These are phyloP conservation scores for Raphanus raphanistrum DNA, from an alignment of 345 rosid genomes.

Conservation along the genomic window DNA sequence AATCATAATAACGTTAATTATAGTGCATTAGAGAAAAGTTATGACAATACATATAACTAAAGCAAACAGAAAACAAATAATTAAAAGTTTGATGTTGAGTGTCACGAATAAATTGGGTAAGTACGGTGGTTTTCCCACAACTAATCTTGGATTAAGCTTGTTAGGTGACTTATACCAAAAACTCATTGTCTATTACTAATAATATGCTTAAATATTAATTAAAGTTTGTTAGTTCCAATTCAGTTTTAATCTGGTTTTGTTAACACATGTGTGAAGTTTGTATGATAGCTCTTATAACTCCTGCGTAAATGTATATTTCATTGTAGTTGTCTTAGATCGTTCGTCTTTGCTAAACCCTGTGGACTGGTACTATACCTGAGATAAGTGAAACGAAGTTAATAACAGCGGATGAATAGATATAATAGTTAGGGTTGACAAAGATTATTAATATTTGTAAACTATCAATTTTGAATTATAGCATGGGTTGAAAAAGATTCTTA, in stretches of 20 bases:
- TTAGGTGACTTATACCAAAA: conserved; percentile 33
- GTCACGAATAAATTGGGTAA: conserved; percentile 30
- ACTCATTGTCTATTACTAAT: conserved; percentile 34
- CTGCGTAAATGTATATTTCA: background rate
- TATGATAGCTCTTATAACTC: conserved; percentile 1
- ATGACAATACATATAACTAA: conserved; percentile 39
- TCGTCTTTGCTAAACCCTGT: background rate
- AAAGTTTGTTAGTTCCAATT: background rate
- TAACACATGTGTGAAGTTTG: background rate
- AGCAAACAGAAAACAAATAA: conserved; percentile 21
- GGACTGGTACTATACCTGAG: background rate
- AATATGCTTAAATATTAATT: background rate
- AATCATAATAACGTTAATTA: conserved; percentile 30
- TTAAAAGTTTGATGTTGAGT: conserved; percentile 37
- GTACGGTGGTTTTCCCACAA: conserved; percentile 23
- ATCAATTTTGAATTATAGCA: background rate
- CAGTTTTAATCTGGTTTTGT: background rate
- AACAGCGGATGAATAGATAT: background rate
- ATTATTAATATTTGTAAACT: background rate
- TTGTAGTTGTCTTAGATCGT: background rate
- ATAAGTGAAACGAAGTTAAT: background rate
- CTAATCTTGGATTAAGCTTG: conserved; percentile 27
- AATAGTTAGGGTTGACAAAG: background rate
- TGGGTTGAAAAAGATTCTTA: background rate
- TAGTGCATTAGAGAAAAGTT: conserved; percentile 30